Evolutionary conservation across 331 rosid species (phyloP), one percentile per base, ranked within the genome.

Genomic region (Malus hybrid): DNA sequence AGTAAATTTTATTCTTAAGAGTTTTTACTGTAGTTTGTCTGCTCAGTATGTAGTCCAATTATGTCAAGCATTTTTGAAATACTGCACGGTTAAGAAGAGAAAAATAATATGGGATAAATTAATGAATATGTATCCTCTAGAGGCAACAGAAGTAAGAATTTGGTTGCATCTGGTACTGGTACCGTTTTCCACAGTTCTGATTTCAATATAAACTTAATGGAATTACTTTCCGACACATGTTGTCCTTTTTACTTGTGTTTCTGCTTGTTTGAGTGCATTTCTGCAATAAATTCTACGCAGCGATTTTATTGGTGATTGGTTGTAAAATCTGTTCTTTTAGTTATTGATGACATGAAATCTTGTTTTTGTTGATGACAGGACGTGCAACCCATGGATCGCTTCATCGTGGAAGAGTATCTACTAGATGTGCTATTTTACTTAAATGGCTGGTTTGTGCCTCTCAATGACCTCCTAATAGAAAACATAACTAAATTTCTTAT

Each of bases 391-490:
- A 85, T 95, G 73, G 99, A 95, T 78, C 91, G 91, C 65, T 95
- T 89, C 80, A 89, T 95, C 56, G 85, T 95, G 93, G 99, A 95
- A 85, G 99, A 95, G 82, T 95, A 89, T 88, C 92, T 95, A 60
- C 87, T 95, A 16, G 99, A 95, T 68, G 97, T 95, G 87, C 99
- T 95, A 77, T 87, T 85, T 76, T 95, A 84, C 92, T 89, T 95
- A 83, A 95, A 92, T 90, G 99, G 99, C 90, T 78, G 99, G 99
- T 95, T 90, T 78, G 97, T 89, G 75, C 62, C 79, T 68, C 69
- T 70, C 74, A 73, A 3, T 66, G 78, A 74, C 50, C 18, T 62
- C 18, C 48, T 30, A 10, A 8, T 42, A 26, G 5, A 26, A 72
- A 3, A 39, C 29, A 19, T 30, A 7, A 14, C 22, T 63, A 32